Evolutionary conservation across 768 basidiomycete species (phyloP).

Genomic region (Vararia minispora): DNA sequence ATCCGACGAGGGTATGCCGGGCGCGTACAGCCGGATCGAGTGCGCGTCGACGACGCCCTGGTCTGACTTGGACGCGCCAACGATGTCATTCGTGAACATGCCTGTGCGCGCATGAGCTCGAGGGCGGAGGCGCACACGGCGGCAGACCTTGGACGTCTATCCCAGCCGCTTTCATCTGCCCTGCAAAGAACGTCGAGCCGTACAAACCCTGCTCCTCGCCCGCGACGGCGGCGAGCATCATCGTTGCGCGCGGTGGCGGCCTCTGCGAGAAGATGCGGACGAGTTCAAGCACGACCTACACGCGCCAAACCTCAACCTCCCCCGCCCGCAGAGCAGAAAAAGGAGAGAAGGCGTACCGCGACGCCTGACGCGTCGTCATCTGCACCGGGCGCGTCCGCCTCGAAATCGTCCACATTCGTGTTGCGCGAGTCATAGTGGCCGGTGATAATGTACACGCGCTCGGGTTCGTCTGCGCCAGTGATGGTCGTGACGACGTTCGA

Average conservation of each 20-base stretch:
- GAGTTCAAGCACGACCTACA: constrained; percentile 35
- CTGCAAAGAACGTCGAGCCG: constrained; percentile 37
- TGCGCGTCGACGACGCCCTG: constrained; percentile 34
- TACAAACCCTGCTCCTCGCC: constrained; percentile 44
- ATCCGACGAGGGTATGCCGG: constrained; percentile 38
- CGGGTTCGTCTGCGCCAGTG: constrained; percentile 33
- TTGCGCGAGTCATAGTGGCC: constrained; percentile 45
- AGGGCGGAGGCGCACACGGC: too few species aligned
- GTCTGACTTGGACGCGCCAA: constrained; percentile 39
- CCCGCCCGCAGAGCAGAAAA: not conserved
- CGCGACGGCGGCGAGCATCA: constrained; percentile 38
- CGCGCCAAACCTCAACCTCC: not conserved
- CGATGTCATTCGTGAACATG: constrained; percentile 49
- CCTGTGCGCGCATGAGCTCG: too few species aligned
- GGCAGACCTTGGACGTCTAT: constrained; percentile 44
- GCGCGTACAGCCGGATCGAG: constrained; percentile 39
- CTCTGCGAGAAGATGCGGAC: constrained; percentile 37
- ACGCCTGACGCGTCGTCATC: constrained; percentile 46
- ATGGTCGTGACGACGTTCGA: constrained; percentile 43
- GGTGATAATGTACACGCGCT: constrained; percentile 40
- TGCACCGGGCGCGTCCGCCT: constrained; percentile 38
- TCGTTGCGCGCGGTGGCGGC: constrained; percentile 34
- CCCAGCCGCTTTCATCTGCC: constrained; percentile 28
- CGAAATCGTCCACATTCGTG: constrained; percentile 28
- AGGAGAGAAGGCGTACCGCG: constrained; percentile 19